Base-by-base conservation (phyloP, 371 early-diverging fungal species). In the Mortierella sp. region DNA sequence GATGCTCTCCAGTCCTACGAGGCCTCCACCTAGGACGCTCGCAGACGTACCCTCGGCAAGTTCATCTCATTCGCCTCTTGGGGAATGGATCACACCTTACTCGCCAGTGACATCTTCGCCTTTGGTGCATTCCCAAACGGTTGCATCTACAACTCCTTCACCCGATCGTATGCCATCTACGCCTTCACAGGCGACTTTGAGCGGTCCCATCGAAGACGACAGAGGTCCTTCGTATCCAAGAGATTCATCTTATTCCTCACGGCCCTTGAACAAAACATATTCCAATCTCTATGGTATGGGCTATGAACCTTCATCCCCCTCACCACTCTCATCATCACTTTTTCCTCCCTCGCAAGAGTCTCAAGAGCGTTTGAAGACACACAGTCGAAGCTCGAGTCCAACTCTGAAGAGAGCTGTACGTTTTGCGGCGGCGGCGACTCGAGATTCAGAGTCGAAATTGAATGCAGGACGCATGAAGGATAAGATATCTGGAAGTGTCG, bases 1-100 rank as follows among this genome's bases (percentile, higher is more conserved):
- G 57, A 72, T 72, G 72, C 66, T 72, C 57, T 72, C 72, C 11
- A 72, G 72, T 21, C 72, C 72, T 3, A 65, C 72, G 6, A 52
- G 65, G 21, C 72, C 72, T 21, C 34, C 72, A n/a, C 53, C 72
- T 9, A 60, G 72, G 44, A 53, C 61, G 6, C 52, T 65, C 17
- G 8, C 53, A 8, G 64, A 64, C 6, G 64, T 64, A 64, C 58
- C 58, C 59, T 46, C 71, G n/a, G 71, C 54, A 42, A 63, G 53
- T n/a, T 66, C 66, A 1, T 60, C 62, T 19, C 56, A 65, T 9
- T 32, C 58, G 2, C 72, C 72, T 30, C 42, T 72, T 6, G 52
- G 52, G 1, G 72, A 72, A 17, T 72, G 72, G 72, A 60, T 53
- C 6, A 58, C 57, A 11, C 66, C 72, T 0, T 66, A 72, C 44